Evolutionary conservation across 805 yeast genomes (phyloP).

Genomic region (Candida vartiovaarae): DNA sequence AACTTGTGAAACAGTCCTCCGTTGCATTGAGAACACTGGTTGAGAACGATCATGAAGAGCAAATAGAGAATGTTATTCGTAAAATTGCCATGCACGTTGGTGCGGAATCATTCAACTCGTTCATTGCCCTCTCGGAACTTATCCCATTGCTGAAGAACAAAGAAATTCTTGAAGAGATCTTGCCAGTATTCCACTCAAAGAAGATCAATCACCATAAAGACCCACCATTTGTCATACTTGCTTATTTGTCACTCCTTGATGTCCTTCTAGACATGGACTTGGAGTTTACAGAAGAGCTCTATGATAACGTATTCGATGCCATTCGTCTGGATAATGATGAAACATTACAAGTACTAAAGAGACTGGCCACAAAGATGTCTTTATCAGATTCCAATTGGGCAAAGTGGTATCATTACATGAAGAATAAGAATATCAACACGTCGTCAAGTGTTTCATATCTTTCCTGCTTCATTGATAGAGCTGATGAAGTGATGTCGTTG

Average conservation of each 20-base stretch:
- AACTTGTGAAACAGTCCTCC: slow-evolving; percentile 36
- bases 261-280: slow-evolving; percentile 3
- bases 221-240: slow-evolving; percentile 15
- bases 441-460: slow-evolving; percentile 31
- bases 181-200: slow-evolving; percentile 7
- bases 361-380: slow-evolving; percentile 10
- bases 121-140: slow-evolving; percentile 18
- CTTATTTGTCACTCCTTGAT: slow-evolving; percentile 22
- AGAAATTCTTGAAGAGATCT: not conserved
- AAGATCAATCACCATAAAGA: slow-evolving; percentile 20
- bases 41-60: not conserved
- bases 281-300: slow-evolving; percentile 1
- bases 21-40: slow-evolving; percentile 25
- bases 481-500: slow-evolving; percentile 7
- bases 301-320: slow-evolving; percentile 17
- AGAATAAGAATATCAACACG: slow-evolving; percentile 31
- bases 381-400: slow-evolving; percentile 8
- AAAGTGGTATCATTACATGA: slow-evolving; percentile 32
- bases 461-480: slow-evolving; percentile 4
- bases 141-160: slow-evolving; percentile 6
- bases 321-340: slow-evolving; percentile 15
- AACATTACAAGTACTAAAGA: slow-evolving; percentile 2
- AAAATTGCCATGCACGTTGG: slow-evolving; percentile 6
- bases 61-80: not conserved
- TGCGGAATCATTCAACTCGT: slow-evolving; percentile 10